Percentiles rank a stretch among this genome's conserved stretches.
Evolutionary conservation across 169 alveolate genomes (phyloP).

Genomic region (Plasmodium ovale): DNA sequence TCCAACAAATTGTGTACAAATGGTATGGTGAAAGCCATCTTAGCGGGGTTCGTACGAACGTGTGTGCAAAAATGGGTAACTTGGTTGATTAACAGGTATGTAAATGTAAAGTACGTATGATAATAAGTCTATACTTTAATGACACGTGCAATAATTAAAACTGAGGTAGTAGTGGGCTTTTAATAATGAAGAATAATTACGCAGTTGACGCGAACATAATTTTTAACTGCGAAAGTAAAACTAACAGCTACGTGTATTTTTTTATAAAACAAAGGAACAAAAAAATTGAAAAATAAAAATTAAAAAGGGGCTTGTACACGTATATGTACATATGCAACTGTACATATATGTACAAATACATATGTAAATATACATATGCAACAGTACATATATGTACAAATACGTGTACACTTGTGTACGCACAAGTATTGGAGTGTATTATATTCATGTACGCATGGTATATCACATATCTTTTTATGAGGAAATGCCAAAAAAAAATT

Average conservation of each 20-base stretch:
- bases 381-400: background rate
- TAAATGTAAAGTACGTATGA: background rate
- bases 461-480: background rate
- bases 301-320: background rate
- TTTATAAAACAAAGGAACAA: background rate
- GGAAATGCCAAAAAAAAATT: too few relatives aligned
- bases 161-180: too few relatives aligned
- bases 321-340: background rate
- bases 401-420: too few relatives aligned
- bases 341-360: background rate
- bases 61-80: too few relatives aligned
- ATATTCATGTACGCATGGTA: too few relatives aligned
- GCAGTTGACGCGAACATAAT: background rate
- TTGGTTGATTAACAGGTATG: too few relatives aligned
- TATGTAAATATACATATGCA: background rate
- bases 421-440: too few relatives aligned
- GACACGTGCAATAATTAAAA: too few relatives aligned
- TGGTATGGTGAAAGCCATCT: conserved; percentile 26
- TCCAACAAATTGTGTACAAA: conserved; percentile 36
- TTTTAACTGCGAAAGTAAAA: background rate
- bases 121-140: too few relatives aligned
- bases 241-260: background rate
- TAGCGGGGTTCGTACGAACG: background rate
- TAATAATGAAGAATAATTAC: too few relatives aligned
- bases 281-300: too few relatives aligned